A percentile compares a stretch with the other conserved stretches of the same genome.
phyloP scores from a whole-genome alignment of 2,329 filamentous ascomycete genomes.

The Cladosporium sp. region DNA sequence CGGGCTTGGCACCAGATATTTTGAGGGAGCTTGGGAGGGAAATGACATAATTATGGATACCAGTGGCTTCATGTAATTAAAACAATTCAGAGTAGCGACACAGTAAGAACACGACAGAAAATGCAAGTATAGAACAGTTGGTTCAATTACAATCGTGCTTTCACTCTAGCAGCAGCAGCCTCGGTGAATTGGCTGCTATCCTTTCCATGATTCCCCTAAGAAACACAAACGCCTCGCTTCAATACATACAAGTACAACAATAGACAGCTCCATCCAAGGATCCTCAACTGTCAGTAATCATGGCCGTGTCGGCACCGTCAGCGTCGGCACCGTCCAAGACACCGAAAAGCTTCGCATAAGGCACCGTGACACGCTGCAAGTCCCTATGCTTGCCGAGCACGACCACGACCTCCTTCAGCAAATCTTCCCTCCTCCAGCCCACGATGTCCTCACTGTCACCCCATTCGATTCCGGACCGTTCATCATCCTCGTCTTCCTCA shows the following conservation, averaged over 20 bases:
- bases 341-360: conserved; percentile 81
- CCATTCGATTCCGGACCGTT: conserved; percentile 56
- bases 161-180: no score
- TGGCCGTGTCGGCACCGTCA: not conserved
- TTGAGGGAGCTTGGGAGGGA: no score
- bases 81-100: not conserved
- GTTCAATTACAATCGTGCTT: no score
- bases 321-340: conserved; percentile 37
- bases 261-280: not conserved
- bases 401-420: conserved; percentile 86
- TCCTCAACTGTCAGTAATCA: conserved; percentile 1
- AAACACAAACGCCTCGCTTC: conserved; percentile 7
- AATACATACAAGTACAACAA: not conserved
- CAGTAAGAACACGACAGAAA: not conserved
- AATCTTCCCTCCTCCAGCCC: conserved; percentile 83
- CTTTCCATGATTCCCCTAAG: no score
- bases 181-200: no score
- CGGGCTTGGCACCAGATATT: no score
- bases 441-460: conserved; percentile 70
- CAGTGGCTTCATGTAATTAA: not conserved
- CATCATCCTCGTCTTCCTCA: conserved; percentile 44
- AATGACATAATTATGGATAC: no score
- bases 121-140: not conserved
- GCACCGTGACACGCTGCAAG: conserved; percentile 88
- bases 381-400: conserved; percentile 98